phyloP scores from a whole-genome alignment of 2,329 filamentous ascomycete species.

The Aspergillus terreus region DNA sequence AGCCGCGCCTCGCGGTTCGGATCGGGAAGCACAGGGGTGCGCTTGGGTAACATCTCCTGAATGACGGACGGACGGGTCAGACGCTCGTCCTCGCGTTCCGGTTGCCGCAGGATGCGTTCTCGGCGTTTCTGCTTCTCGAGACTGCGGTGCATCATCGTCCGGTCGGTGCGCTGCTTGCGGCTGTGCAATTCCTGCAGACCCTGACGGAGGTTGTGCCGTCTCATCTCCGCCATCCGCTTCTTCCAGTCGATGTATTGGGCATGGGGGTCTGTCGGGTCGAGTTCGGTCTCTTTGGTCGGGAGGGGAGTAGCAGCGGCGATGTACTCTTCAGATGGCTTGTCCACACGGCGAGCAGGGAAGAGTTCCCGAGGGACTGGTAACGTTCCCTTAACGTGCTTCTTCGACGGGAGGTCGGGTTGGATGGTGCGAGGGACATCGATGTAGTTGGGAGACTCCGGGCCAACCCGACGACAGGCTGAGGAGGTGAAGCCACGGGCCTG shows the following conservation, averaged over 20 bases:
- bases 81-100: constrained; percentile 71
- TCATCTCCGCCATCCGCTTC: constrained; percentile 64
- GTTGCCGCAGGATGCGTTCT: constrained; percentile 54
- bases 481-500: constrained; percentile 40
- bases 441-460: constrained; percentile 81
- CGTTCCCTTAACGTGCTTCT: constrained; percentile 63
- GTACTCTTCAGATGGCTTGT: constrained; percentile 62
- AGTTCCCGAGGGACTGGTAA: constrained; percentile 79
- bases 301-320: constrained; percentile 56
- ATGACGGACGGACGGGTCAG: constrained; percentile 68
- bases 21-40: constrained; percentile 56
- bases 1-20: constrained; percentile 57
- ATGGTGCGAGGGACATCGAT: constrained; percentile 74
- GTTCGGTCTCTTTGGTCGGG: constrained; percentile 39
- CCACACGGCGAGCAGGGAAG: constrained; percentile 60
- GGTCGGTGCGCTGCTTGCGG: constrained; percentile 54
- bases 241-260: constrained; percentile 62
- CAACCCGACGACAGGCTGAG: constrained; percentile 33
- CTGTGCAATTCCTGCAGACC: constrained; percentile 67
- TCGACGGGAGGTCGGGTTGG: constrained; percentile 60
- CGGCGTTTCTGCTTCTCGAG: constrained; percentile 48
- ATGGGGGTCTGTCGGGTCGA: constrained; percentile 36
- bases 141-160: constrained; percentile 39
- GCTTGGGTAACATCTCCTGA: constrained; percentile 45
- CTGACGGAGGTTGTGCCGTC: constrained; percentile 68